phyloP scores from a whole-genome alignment of 306 rosid genomes.

The Gillenia trifoliata region DNA sequence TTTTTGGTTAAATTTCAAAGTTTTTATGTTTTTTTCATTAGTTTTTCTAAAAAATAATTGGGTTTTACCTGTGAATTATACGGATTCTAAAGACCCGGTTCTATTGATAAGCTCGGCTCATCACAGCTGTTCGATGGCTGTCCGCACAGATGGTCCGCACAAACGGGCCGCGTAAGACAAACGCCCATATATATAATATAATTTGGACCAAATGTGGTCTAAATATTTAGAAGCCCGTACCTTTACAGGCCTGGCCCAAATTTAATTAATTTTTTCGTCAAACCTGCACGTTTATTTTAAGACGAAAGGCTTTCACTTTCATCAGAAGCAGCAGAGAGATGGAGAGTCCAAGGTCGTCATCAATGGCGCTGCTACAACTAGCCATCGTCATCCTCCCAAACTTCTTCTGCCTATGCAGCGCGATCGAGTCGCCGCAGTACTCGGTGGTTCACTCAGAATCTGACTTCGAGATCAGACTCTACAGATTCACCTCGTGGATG shows the following conservation, averaged over 20 bases:
- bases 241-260: background rate
- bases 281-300: background rate
- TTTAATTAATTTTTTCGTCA: background rate
- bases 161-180: too few species aligned
- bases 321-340: background rate
- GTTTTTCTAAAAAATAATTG: too few species aligned
- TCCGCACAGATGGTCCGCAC: too few species aligned
- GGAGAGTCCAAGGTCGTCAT: conserved; percentile 10
- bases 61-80: too few species aligned
- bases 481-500: conserved; percentile 49
- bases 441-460: conserved; percentile 53
- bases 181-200: too few species aligned
- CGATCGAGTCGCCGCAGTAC: conserved; percentile 54
- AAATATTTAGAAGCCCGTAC: background rate
- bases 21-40: too few species aligned
- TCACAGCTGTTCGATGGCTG: too few species aligned
- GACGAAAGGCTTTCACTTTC: background rate
- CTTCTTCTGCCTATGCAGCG: conserved; percentile 20
- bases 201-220: background rate
- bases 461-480: conserved; percentile 71
- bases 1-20: too few species aligned
- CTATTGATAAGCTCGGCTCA: too few species aligned
- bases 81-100: too few species aligned
- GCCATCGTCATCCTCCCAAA: background rate
- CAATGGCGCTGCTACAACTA: background rate